A percentile compares a stretch with the other conserved stretches of the same genome.
These are phyloP conservation scores for Beauveria sp. DNA, from an alignment of 2,329 filamentous ascomycete genomes.

Conservation along the genomic window DNA sequence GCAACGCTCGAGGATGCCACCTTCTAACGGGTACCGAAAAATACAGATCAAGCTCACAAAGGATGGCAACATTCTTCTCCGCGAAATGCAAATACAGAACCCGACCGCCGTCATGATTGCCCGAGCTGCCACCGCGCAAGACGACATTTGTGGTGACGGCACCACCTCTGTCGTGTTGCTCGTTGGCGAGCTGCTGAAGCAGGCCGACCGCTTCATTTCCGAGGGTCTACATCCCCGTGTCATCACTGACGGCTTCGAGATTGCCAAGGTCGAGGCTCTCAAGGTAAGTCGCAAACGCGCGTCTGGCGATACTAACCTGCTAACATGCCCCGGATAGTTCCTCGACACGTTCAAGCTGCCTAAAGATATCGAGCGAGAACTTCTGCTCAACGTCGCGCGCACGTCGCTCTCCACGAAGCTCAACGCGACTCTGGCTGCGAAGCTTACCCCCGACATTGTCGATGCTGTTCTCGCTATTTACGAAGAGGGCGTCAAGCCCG, in stretches of 20 bases:
- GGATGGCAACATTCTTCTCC: slow-evolving; percentile 81
- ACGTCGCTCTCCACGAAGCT: slow-evolving; percentile 95
- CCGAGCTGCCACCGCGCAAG: slow-evolving; percentile 86
- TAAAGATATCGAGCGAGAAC: slow-evolving; percentile 83
- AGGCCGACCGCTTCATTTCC: slow-evolving; percentile 90
- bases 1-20: slow-evolving; percentile 18
- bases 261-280: slow-evolving; percentile 86
- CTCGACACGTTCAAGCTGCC: slow-evolving; percentile 88
- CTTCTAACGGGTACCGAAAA: slow-evolving; percentile 14
- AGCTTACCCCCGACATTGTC: slow-evolving; percentile 90
- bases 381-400: slow-evolving; percentile 84
- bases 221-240: slow-evolving; percentile 96
- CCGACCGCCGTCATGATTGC: slow-evolving; percentile 86
- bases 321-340: slow-evolving; percentile 50
- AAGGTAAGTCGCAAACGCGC: slow-evolving; percentile 47
- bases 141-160: slow-evolving; percentile 96
- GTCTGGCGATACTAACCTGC: neutral
- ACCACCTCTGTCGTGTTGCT: slow-evolving; percentile 94
- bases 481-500: slow-evolving; percentile 80
- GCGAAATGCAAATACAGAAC: slow-evolving; percentile 93
- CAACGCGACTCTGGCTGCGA: slow-evolving; percentile 78
- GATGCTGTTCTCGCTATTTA: slow-evolving; percentile 95
- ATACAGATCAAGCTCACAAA: slow-evolving; percentile 94
- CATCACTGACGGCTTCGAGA: slow-evolving; percentile 95
- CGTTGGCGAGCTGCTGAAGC: slow-evolving; percentile 94